Evolutionary conservation across 2,329 filamentous ascomycete species (phyloP).

Genomic region (Diplodia seriata): DNA sequence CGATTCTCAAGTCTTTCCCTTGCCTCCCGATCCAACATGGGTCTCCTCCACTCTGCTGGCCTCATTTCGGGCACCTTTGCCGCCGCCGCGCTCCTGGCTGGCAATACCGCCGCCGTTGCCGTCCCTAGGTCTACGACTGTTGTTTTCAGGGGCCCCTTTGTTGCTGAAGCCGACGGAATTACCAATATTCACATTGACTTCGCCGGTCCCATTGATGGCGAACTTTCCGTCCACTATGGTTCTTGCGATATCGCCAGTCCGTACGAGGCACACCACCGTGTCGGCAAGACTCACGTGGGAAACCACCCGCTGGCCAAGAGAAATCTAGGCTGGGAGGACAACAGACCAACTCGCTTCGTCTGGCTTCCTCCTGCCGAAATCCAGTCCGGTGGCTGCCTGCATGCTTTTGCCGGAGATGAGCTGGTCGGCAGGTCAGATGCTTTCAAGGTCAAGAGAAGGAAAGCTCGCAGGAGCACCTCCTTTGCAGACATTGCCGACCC

Average conservation of each 20-base stretch:
- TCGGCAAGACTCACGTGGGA: constrained; percentile 39
- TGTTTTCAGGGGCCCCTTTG: constrained; percentile 34
- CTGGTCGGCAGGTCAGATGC: constrained; percentile 54
- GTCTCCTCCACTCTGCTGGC: constrained; percentile 12
- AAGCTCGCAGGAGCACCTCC: constrained; percentile 48
- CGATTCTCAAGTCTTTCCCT: constrained; percentile 9
- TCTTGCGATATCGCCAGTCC: constrained; percentile 33
- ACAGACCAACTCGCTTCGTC: constrained; percentile 55
- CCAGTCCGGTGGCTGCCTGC: constrained; percentile 51
- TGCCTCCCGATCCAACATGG: constrained; percentile 22
- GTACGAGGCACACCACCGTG: constrained; percentile 34
- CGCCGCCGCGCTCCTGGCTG: constrained; percentile 11
- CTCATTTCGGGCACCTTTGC: constrained; percentile 18
- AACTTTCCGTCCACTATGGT: constrained; percentile 39
- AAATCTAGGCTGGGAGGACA: constrained; percentile 35
- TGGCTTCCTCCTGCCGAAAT: constrained; percentile 56
- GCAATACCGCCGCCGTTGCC: constrained; percentile 14
- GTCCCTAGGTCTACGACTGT: constrained; percentile 27
- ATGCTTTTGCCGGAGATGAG: constrained; percentile 51
- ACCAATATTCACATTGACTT: constrained; percentile 39
- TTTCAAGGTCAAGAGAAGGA: constrained; percentile 47
- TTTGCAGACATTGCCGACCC: constrained; percentile 59
- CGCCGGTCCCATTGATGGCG: constrained; percentile 36
- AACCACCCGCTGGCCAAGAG: constrained; percentile 38
- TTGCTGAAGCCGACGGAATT: constrained; percentile 35